Percentiles rank a stretch among this genome's conserved stretches.
Conservation (phyloP, 1,139 yeast species). For the Zhuliangozyma parablackwelliae region DNA sequence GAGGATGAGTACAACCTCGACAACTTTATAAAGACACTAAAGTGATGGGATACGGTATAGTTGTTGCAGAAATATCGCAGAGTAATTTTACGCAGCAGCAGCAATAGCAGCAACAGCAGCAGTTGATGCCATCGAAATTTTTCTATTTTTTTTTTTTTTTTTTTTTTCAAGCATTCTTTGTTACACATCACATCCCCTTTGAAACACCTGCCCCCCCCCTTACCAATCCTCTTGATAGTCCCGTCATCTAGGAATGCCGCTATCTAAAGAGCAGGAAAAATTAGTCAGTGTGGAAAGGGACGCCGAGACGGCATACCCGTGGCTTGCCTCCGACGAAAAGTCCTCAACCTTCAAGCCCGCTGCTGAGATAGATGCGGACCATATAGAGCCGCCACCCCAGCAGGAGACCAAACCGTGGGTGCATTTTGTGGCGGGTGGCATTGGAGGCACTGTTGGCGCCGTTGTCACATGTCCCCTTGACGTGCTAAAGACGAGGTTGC, state of each 20-base stretch:
- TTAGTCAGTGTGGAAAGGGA: slow-evolving; percentile 42
- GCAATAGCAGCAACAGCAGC: no score
- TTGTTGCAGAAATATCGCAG: neutral
- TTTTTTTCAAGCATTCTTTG: no score
- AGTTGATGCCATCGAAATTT: no score
- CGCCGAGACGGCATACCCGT: slow-evolving; percentile 56
- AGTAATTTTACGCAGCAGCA: no score
- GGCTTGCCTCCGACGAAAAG: slow-evolving; percentile 69
- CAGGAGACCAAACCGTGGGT: slow-evolving; percentile 73
- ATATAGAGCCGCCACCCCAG: neutral
- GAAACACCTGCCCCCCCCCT: neutral
- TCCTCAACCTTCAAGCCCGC: slow-evolving; percentile 41
- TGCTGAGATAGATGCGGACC: slow-evolving; percentile 18
- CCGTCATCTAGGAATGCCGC: slow-evolving; percentile 1
- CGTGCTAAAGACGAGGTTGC: slow-evolving; percentile 92
- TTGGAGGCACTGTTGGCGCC: slow-evolving; percentile 98
- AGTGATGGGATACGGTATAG: slow-evolving; percentile 12
- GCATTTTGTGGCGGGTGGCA: slow-evolving; percentile 97
- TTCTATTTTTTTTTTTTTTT: no score
- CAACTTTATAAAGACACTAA: slow-evolving; percentile 78
- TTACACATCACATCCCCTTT: no score
- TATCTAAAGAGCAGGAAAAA: slow-evolving; percentile 8
- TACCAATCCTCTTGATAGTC: no score
- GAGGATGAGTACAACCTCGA: slow-evolving; percentile 96
- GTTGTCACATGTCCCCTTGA: slow-evolving; percentile 91